Conservation (phyloP, 345 rosid species). For the Kandelia obovata region DNA sequence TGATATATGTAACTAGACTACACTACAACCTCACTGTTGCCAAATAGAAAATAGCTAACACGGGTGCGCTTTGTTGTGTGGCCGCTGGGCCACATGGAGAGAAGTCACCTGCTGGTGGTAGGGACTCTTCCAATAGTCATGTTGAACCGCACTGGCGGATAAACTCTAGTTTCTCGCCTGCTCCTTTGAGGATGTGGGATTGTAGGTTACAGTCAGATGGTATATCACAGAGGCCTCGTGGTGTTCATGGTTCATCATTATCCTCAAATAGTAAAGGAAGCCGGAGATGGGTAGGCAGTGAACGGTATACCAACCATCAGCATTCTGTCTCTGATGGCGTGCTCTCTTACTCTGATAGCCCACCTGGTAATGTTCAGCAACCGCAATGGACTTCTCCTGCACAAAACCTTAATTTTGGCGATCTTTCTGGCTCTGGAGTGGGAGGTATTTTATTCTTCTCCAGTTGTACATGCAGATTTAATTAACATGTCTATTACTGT, state of each 20-base stretch:
- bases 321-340: constrained; percentile 69
- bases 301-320: constrained; percentile 44
- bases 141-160: constrained; percentile 65
- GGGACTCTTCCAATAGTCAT: constrained; percentile 39
- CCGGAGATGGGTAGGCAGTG: constrained; percentile 50
- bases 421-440: constrained; percentile 37
- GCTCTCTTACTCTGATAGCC: constrained; percentile 54
- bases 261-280: constrained; percentile 46
- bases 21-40: constrained; percentile 25
- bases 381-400: constrained; percentile 60
- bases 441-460: constrained; percentile 33
- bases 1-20: constrained; percentile 10
- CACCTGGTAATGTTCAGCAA: constrained; percentile 47
- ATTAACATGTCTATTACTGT: background rate
- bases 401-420: constrained; percentile 39
- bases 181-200: constrained; percentile 61
- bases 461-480: background rate
- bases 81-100: constrained; percentile 94
- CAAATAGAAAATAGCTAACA: constrained; percentile 60
- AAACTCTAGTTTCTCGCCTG: constrained; percentile 79
- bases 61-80: constrained; percentile 96
- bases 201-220: constrained; percentile 56
- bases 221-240: constrained; percentile 34
- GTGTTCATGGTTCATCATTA: constrained; percentile 40
- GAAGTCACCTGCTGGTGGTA: constrained; percentile 39